Evolutionary conservation across 2,329 filamentous ascomycete genomes (phyloP).

Genomic region (Coniella lustricola): DNA sequence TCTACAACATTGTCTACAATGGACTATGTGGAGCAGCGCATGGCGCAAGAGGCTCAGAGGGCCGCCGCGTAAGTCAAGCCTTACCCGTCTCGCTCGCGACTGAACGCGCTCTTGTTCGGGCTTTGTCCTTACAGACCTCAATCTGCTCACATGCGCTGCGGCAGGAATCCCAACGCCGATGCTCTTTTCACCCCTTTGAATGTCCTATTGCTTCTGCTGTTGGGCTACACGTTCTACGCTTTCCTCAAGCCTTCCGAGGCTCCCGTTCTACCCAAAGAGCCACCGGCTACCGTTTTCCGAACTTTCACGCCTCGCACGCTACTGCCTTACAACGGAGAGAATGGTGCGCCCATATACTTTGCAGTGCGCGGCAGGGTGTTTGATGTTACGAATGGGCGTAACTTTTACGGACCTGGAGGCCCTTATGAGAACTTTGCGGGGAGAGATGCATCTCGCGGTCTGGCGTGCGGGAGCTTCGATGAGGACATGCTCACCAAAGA

Average conservation of each 20-base stretch:
- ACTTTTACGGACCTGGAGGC: conserved; percentile 94
- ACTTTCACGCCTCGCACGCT: conserved; percentile 73
- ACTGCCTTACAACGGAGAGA: conserved; percentile 74
- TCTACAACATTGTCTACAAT: conserved; percentile 25
- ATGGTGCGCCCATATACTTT: conserved; percentile 72
- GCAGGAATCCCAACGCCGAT: conserved; percentile 24
- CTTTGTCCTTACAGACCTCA: too few relatives aligned
- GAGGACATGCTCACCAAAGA: conserved; percentile 92
- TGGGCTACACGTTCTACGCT: conserved; percentile 52
- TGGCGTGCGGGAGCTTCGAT: conserved; percentile 90
- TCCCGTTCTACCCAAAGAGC: conserved; percentile 41
- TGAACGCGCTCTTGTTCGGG: background rate
- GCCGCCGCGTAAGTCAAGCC: conserved; percentile 18
- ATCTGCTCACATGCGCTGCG: conserved; percentile 1
- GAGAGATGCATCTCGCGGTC: conserved; percentile 76
- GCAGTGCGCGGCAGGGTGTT: conserved; percentile 89
- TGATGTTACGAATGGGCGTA: conserved; percentile 77
- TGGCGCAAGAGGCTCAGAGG: conserved; percentile 46
- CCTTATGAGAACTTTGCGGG: conserved; percentile 97
- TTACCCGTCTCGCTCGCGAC: background rate
- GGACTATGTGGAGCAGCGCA: conserved; percentile 52
- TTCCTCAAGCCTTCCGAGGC: conserved; percentile 44
- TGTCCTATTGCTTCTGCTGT: conserved; percentile 47
- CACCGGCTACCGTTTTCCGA: conserved; percentile 54
- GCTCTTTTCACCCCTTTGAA: conserved; percentile 56